These are phyloP conservation scores for Globisporangium acanthophoron DNA, from an alignment of 352 stramenopile species.

Conservation along the genomic window DNA sequence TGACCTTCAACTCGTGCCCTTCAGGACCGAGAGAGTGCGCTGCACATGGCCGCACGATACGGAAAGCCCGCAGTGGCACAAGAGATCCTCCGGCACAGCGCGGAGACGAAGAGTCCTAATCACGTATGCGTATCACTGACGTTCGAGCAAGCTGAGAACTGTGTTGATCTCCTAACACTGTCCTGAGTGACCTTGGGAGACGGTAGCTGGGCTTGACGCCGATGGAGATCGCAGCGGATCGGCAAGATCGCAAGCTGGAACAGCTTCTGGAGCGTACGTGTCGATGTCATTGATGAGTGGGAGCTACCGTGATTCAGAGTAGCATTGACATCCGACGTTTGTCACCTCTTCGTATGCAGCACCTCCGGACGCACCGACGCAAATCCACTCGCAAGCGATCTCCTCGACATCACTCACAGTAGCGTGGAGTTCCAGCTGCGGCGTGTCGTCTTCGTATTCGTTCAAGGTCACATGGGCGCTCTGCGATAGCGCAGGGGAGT, in stretches of 20 bases:
- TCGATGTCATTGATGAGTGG: not conserved
- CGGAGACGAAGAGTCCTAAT: constrained; percentile 26
- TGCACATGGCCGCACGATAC: constrained; percentile 47
- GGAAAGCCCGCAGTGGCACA: constrained; percentile 25
- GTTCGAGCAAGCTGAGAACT: not conserved
- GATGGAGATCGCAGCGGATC: constrained; percentile 36
- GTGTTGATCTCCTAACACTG: not conserved
- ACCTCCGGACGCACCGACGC: constrained; percentile 22
- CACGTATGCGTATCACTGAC: constrained; percentile 10
- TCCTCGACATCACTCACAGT: constrained; percentile 26
- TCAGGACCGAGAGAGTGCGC: constrained; percentile 28
- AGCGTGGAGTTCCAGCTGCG: constrained; percentile 18
- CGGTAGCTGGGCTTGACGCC: constrained; percentile 29
- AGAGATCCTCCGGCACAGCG: constrained; percentile 31
- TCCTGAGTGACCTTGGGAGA: not conserved
- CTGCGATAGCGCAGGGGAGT: constrained; percentile 14
- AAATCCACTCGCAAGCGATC: constrained; percentile 12
- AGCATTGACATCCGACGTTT: not conserved
- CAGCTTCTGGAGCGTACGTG: constrained; percentile 40
- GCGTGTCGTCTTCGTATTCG: constrained; percentile 17
- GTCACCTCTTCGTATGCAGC: not conserved
- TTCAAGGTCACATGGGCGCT: constrained; percentile 40
- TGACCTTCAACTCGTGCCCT: not conserved
- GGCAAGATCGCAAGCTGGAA: constrained; percentile 27
- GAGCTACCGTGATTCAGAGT: not conserved